phyloP scores from a whole-genome alignment of 1,284 basidiomycete genomes.

The Ustilago shanxiensis region DNA sequence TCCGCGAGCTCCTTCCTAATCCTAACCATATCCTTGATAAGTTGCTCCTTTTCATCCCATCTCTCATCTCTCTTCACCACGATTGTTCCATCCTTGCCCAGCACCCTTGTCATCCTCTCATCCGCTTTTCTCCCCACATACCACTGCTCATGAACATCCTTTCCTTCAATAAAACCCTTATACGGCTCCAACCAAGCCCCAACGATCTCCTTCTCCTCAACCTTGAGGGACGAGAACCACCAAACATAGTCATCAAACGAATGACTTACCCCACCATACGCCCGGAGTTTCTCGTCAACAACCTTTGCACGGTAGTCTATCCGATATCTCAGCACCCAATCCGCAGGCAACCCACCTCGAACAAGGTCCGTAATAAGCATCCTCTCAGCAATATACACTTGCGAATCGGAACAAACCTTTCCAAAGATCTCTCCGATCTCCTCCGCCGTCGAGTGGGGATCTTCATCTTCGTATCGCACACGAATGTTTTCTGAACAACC shows the following conservation, averaged over 20 bases:
- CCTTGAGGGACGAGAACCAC: constrained; percentile 27
- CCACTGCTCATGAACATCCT: constrained; percentile 18
- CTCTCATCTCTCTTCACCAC: constrained; percentile 19
- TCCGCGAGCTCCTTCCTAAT: constrained; percentile 28
- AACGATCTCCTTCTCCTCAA: constrained; percentile 6
- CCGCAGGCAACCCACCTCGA: constrained; percentile 11
- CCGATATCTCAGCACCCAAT: constrained; percentile 37
- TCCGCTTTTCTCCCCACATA: constrained; percentile 14
- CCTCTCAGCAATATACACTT: constrained; percentile 51
- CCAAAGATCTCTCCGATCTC: constrained; percentile 37
- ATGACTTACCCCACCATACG: constrained; percentile 44
- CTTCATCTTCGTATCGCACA: constrained; percentile 30
- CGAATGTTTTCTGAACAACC: constrained; percentile 49
- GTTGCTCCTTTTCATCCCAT: constrained; percentile 30
- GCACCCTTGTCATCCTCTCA: constrained; percentile 13
- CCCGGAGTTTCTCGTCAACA: constrained; percentile 14
- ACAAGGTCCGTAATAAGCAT: constrained; percentile 41
- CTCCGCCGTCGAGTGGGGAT: background rate
- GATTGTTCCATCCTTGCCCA: constrained; percentile 17
- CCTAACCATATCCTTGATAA: constrained; percentile 27
- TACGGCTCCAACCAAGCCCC: constrained; percentile 31
- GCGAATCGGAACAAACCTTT: constrained; percentile 36
- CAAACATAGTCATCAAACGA: constrained; percentile 47
- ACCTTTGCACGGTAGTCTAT: constrained; percentile 35
- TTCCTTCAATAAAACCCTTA: constrained; percentile 24